These are phyloP conservation scores for Phytophthora foliorum DNA, from an alignment of 352 stramenopile genomes.

Conservation along the genomic window DNA sequence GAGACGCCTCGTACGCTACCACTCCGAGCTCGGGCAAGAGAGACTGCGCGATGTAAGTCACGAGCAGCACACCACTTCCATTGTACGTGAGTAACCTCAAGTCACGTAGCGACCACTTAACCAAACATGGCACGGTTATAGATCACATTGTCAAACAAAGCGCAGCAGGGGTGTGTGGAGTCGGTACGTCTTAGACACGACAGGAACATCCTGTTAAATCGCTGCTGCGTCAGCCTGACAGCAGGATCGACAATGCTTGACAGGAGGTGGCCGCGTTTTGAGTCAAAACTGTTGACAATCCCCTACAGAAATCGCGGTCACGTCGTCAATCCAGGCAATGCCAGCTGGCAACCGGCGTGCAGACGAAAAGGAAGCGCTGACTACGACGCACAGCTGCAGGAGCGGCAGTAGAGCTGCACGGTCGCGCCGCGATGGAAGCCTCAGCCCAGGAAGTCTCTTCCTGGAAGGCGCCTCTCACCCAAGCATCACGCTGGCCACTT, in stretches of 20 bases:
- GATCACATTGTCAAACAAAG: conserved; percentile 1
- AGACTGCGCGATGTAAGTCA: conserved; percentile 32
- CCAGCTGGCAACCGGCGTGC: conserved; percentile 12
- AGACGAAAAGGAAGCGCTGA: conserved; percentile 10
- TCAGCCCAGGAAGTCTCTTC: background rate
- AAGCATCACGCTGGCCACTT: conserved; percentile 3
- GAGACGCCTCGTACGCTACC: conserved; percentile 13
- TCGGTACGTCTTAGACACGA: too few relatives aligned
- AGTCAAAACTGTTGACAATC: background rate
- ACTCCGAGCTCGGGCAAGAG: conserved; percentile 10
- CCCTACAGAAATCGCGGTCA: conserved; percentile 10
- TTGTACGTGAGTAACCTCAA: conserved; percentile 29
- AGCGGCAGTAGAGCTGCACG: background rate
- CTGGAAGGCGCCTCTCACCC: background rate
- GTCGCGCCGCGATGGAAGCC: background rate
- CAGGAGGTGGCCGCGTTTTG: background rate
- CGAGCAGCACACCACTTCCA: background rate
- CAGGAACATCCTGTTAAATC: too few relatives aligned
- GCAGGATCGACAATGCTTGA: background rate
- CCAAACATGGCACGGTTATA: conserved; percentile 12
- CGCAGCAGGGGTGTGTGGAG: too few relatives aligned
- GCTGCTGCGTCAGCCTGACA: background rate
- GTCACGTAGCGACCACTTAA: conserved; percentile 24
- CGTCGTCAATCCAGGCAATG: background rate
- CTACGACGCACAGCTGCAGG: background rate